phyloP scores from a whole-genome alignment of 345 rosid species.

The Populus tremula region DNA sequence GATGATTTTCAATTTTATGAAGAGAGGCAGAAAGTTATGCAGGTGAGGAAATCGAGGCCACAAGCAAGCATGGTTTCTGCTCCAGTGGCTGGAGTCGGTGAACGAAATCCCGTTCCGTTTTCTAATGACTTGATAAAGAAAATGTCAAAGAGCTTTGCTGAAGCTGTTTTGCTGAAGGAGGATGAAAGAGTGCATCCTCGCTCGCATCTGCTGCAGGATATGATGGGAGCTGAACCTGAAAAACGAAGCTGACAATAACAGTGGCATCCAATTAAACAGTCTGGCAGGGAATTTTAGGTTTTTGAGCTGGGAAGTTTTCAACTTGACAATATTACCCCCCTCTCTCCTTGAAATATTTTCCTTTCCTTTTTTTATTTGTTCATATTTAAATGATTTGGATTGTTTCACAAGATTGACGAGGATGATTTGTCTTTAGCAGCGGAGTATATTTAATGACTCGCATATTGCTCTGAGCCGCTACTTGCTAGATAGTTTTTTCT shows the following conservation, averaged over 20 bases:
- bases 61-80: conserved; percentile 24
- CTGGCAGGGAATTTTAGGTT: conserved; percentile 5
- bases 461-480: neutral
- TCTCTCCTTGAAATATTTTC: neutral
- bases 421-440: neutral
- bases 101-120: conserved; percentile 23
- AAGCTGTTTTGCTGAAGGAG: conserved; percentile 43
- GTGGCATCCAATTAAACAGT: neutral
- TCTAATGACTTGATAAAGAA: conserved; percentile 39
- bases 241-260: conserved; percentile 5
- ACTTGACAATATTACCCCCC: conserved; percentile 1
- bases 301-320: conserved; percentile 1
- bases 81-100: conserved; percentile 19
- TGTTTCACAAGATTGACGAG: conserved; percentile 10
- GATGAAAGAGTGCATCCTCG: conserved; percentile 5
- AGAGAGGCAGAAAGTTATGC: conserved; percentile 67
- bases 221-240: conserved; percentile 8
- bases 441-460: neutral
- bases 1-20: conserved; percentile 80
- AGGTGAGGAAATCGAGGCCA: conserved; percentile 61
- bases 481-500: too few relatives aligned
- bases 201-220: conserved; percentile 6
- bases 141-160: conserved; percentile 58
- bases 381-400: conserved; percentile 13
- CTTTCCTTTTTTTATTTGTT: neutral